These are phyloP conservation scores for Pleurotus salmoneostramineus DNA, from an alignment of 768 basidiomycete species.

Conservation along the genomic window DNA sequence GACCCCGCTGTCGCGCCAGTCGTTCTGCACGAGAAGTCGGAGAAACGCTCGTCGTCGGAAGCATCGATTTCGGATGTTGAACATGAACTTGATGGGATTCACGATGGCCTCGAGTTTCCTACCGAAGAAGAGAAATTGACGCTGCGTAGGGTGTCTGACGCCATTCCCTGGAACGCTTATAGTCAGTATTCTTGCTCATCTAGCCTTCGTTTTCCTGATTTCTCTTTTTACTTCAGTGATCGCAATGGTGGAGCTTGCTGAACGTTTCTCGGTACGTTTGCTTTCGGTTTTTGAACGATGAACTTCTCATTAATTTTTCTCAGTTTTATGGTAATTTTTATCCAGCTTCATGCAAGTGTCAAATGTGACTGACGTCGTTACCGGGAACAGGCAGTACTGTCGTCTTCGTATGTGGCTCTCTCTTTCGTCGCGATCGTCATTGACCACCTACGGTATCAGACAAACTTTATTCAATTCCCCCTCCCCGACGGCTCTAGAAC, in stretches of 20 bases:
- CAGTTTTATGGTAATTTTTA: constrained; percentile 34
- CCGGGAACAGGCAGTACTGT: constrained; percentile 22
- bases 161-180: constrained; percentile 56
- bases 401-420: constrained; percentile 35
- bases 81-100: constrained; percentile 22
- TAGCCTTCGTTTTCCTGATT: not conserved
- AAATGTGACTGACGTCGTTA: not conserved
- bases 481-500: constrained; percentile 64
- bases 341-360: not conserved
- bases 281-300: no score
- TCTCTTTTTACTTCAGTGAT: constrained; percentile 37
- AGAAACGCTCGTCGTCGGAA: not conserved
- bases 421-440: not conserved
- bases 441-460: constrained; percentile 27
- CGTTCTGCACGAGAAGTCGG: constrained; percentile 5
- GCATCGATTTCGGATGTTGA: not conserved
- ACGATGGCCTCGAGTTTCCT: constrained; percentile 59
- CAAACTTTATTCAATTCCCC: constrained; percentile 73
- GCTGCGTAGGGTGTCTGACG: constrained; percentile 58
- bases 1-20: not conserved
- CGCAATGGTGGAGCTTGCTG: constrained; percentile 63
- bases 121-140: constrained; percentile 57
- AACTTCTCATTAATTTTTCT: not conserved
- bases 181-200: constrained; percentile 23
- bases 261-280: constrained; percentile 62